These are phyloP conservation scores for Dioscorea dumetorum DNA, from an alignment of 106 monocot species.

Conservation along the genomic window DNA sequence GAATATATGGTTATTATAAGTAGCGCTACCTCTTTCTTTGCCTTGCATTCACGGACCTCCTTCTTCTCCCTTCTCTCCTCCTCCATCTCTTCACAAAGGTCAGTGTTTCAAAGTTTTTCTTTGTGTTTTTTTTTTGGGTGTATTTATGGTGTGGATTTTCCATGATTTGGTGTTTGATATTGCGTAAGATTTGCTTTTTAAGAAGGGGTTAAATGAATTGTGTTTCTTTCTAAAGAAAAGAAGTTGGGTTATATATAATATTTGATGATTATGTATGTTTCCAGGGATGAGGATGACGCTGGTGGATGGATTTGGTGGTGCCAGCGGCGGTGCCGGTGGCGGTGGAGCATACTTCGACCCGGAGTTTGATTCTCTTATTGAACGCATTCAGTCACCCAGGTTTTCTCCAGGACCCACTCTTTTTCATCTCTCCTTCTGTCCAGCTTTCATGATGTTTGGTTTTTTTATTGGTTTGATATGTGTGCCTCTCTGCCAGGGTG, in stretches of 20 bases:
- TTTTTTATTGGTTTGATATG: not conserved
- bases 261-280: not conserved
- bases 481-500: slow-evolving; percentile 31
- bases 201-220: too few relatives aligned
- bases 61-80: too few relatives aligned
- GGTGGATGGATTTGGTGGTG: not conserved
- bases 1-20: too few relatives aligned
- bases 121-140: too few relatives aligned
- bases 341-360: slow-evolving; percentile 30
- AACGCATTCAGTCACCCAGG: slow-evolving; percentile 21
- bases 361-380: slow-evolving; percentile 19
- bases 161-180: too few relatives aligned
- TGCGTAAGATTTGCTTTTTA: too few relatives aligned
- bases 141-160: too few relatives aligned
- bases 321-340: not conserved
- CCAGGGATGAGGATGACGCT: slow-evolving; percentile 8
- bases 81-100: too few relatives aligned
- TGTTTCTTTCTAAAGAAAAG: too few relatives aligned
- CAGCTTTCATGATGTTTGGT: not conserved
- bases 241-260: not conserved
- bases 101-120: too few relatives aligned
- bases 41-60: too few relatives aligned
- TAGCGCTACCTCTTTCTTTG: too few relatives aligned
- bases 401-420: not conserved
- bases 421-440: not conserved